These are phyloP conservation scores for Saccharomycopsis selenospora DNA, from an alignment of 805 yeast genomes.

Conservation along the genomic window DNA sequence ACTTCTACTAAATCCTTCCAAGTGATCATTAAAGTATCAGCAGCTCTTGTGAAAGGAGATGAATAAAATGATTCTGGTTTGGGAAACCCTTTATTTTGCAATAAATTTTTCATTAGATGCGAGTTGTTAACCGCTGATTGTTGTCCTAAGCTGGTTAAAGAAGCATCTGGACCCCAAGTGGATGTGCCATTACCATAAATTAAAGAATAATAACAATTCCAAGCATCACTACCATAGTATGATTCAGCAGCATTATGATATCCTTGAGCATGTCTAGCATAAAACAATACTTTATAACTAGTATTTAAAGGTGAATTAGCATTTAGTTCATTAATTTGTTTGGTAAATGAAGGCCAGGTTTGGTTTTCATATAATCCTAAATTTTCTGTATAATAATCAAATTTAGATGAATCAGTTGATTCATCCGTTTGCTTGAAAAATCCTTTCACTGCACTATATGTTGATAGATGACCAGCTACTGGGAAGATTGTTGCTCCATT, in stretches of 20 bases:
- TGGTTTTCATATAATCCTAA: slow-evolving; percentile 32
- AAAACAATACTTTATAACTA: slow-evolving; percentile 37
- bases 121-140: slow-evolving; percentile 39
- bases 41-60: slow-evolving; percentile 47
- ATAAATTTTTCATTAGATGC: slow-evolving; percentile 32
- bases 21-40: slow-evolving; percentile 41
- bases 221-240: slow-evolving; percentile 38
- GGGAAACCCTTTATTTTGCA: slow-evolving; percentile 26
- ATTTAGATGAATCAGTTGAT: slow-evolving; percentile 36
- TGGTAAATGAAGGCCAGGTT: slow-evolving; percentile 31
- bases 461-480: neutral
- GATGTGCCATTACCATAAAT: slow-evolving; percentile 39
- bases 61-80: slow-evolving; percentile 37
- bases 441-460: slow-evolving; percentile 32
- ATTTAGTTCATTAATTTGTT: slow-evolving; percentile 31
- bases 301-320: slow-evolving; percentile 25
- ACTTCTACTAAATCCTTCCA: slow-evolving; percentile 34
- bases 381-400: slow-evolving; percentile 35
- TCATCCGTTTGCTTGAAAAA: slow-evolving; percentile 37
- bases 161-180: slow-evolving; percentile 46
- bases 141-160: slow-evolving; percentile 39
- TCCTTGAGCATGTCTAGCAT: slow-evolving; percentile 51
- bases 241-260: slow-evolving; percentile 42
- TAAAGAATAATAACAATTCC: slow-evolving; percentile 40
- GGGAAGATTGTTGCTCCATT: slow-evolving; percentile 10